Base-by-base conservation (phyloP, 192 early-diverging fungal species). In the Paraglomus occultum region DNA sequence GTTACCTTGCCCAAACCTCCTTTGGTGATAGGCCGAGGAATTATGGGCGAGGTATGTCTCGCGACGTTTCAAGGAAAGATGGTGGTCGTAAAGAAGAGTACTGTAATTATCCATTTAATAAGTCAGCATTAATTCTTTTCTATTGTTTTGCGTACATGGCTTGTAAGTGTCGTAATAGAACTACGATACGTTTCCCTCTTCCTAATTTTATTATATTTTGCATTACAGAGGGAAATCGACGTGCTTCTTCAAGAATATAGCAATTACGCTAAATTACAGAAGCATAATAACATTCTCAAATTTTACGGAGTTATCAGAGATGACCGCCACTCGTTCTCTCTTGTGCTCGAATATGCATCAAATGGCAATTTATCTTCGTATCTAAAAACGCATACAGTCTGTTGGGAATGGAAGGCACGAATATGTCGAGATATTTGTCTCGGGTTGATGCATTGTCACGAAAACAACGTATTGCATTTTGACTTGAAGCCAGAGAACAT, bases 401-500 rank as follows among this genome's bases (percentile, higher is more conserved):
- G 0, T 7, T 67, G 51, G 51, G 48, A 44, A 31, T 54, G 8
- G 9, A 67, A 67, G 55, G 51, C 66, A 17, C 52, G 9, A 67
- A 44, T 67, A 46, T 67, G 65, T 11, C 10, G 51, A n/a, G 51
- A 54, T 43, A 54, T 67, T 17, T 38, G 40, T 14, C 31, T 55
- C 0, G 66, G 66, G 5, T 20, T 67, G 46, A 67, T 67, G 51
- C 66, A 67, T 55, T 67, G 66, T 67, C 66, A 54, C 9, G 51
- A 67, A n/a, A 54, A 54, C 38, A 67, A 67, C 46, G 51, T 67
- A 2, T 11, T 67, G 15, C 51, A 67, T 53, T 67, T 67, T 17
- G 66, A 67, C 45, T 40, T 67, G 15, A 67, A 67, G 46, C 66
- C 66, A 17, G 66, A 67, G 40, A 67, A 67, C 55, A 8, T 67